Conservation (phyloP, 129 eudicot genomes). For the Helianthus tuberosus region DNA sequence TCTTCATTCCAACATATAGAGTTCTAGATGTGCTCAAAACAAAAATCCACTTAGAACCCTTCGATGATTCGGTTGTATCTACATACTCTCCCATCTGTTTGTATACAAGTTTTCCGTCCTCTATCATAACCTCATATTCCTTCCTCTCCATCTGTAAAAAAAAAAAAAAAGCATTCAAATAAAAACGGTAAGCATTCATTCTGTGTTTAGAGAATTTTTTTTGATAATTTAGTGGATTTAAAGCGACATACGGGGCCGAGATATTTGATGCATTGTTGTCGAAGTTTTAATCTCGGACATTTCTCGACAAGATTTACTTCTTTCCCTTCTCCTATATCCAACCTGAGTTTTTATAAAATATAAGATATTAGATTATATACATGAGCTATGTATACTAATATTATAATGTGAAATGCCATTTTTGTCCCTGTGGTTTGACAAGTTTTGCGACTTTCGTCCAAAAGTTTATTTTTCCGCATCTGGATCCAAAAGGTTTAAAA, state of each 20-base stretch:
- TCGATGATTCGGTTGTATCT: conserved; percentile 55
- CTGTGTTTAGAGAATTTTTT: conserved; percentile 7
- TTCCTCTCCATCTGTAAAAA: conserved; percentile 72
- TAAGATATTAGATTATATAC: no score
- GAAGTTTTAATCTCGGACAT: conserved; percentile 85
- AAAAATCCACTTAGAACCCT: conserved; percentile 89
- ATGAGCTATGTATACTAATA: background rate
- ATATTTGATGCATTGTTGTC: conserved; percentile 96
- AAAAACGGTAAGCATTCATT: background rate
- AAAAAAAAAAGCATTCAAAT: background rate
- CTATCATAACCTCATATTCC: conserved; percentile 75
- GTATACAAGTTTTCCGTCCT: conserved; percentile 71
- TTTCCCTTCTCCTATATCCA: conserved; percentile 96
- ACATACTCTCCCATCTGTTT: conserved; percentile 60
- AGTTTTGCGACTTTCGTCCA: no score
- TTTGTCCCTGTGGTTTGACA: no score
- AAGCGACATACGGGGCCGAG: conserved; percentile 86
- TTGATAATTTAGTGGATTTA: background rate
- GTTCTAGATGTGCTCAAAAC: conserved; percentile 88
- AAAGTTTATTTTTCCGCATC: no score
- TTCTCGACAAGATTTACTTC: conserved; percentile 83
- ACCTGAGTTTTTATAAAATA: conserved; percentile 47
- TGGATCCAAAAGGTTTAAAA: no score
- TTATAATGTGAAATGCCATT: no score
- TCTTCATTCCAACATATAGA: conserved; percentile 82